These are phyloP conservation scores for Pythium phragmiticola DNA, from an alignment of 352 stramenopile species.

Conservation along the genomic window DNA sequence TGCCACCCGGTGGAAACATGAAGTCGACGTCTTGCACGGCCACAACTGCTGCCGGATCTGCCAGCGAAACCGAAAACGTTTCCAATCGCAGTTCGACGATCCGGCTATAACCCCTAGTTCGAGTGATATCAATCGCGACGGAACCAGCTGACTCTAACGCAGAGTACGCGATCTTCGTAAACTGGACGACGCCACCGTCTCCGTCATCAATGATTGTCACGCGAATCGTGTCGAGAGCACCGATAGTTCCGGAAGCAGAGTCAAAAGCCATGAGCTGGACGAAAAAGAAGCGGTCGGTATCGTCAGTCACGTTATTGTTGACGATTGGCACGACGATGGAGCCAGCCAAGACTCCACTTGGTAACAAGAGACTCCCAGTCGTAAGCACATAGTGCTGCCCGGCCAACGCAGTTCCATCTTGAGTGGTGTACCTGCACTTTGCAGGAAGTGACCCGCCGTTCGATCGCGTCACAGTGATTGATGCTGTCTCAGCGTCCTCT, in stretches of 20 bases:
- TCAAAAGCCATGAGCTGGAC: conserved; percentile 31
- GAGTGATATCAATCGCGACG: conserved; percentile 28
- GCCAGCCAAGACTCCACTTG: conserved; percentile 20
- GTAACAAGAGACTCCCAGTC: conserved; percentile 33
- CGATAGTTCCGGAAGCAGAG: conserved; percentile 33
- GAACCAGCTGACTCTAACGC: conserved; percentile 29
- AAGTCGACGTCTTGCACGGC: conserved; percentile 36
- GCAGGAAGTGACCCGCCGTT: conserved; percentile 41
- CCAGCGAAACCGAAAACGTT: conserved; percentile 11
- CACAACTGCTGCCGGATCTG: not conserved
- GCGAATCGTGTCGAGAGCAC: conserved; percentile 13
- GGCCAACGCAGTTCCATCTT: conserved; percentile 36
- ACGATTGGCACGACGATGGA: conserved; percentile 39
- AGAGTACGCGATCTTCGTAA: conserved; percentile 27
- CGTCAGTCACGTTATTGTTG: conserved; percentile 49
- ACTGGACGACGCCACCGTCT: conserved; percentile 42
- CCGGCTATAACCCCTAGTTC: conserved; percentile 35
- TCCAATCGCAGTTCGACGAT: conserved; percentile 23
- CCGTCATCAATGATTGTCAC: conserved; percentile 52
- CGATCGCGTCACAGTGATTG: conserved; percentile 28
- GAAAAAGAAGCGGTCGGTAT: conserved; percentile 48
- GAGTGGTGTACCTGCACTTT: conserved; percentile 33
- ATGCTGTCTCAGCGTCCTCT: conserved; percentile 25
- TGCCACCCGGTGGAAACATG: conserved; percentile 13
- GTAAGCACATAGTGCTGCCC: conserved; percentile 30